These are phyloP conservation scores for Podila epigama DNA, from an alignment of 192 early-diverging fungal genomes.

Conservation along the genomic window DNA sequence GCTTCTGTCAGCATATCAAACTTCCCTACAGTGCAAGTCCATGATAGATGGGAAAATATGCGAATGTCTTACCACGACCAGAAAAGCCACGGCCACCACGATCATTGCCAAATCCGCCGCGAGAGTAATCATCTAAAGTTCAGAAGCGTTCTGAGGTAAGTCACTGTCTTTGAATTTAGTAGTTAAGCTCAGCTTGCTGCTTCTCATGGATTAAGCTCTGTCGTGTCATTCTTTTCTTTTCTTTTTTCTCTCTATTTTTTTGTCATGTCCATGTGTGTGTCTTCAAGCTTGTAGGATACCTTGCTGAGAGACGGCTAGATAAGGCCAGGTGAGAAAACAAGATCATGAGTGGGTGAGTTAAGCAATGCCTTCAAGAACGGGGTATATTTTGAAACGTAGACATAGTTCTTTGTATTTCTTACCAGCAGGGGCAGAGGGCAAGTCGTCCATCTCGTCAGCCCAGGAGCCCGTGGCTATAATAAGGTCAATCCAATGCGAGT, in stretches of 20 bases:
- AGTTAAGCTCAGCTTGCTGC: too few relatives aligned
- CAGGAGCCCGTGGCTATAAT: slow-evolving; percentile 71
- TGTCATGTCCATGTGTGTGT: neutral
- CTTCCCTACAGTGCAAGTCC: neutral
- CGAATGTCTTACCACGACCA: slow-evolving; percentile 46
- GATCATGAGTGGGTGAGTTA: neutral
- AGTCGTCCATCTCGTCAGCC: slow-evolving; percentile 92
- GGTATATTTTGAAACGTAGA: too few relatives aligned
- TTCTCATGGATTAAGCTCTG: too few relatives aligned
- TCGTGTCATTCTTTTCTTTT: too few relatives aligned
- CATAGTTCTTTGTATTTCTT: too few relatives aligned
- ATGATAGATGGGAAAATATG: slow-evolving; percentile 6
- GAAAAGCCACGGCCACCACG: slow-evolving; percentile 41
- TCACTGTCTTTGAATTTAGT: too few relatives aligned
- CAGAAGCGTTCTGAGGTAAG: too few relatives aligned
- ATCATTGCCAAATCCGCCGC: slow-evolving; percentile 44
- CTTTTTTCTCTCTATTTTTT: neutral
- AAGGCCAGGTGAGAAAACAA: neutral
- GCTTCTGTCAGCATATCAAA: neutral
- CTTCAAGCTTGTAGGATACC: slow-evolving; percentile 17
- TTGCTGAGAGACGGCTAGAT: slow-evolving; percentile 25
- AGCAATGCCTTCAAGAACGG: neutral
- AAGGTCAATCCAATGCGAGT: neutral
- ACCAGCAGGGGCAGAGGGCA: slow-evolving; percentile 86
- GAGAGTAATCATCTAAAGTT: slow-evolving; percentile 31